Conservation (phyloP, 2,329 filamentous ascomycete genomes). For the Ophiocordyceps camponoti-floridani region DNA sequence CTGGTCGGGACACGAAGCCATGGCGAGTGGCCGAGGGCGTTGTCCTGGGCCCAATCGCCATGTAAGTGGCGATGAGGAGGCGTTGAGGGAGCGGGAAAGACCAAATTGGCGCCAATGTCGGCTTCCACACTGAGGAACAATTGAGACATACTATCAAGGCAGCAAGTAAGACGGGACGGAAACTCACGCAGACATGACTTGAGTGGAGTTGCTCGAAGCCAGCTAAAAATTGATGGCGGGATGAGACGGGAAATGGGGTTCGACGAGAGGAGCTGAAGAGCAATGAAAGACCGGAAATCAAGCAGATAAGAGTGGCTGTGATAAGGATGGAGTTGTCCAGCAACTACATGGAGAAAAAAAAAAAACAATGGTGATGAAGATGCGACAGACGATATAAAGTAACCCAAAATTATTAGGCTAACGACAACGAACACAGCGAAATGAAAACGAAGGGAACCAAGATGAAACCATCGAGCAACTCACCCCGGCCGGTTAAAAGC, state of each 20-base stretch:
- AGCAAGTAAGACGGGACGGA: background rate
- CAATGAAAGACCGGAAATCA: background rate
- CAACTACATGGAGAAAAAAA: background rate
- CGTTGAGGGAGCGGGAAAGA: constrained; percentile 23
- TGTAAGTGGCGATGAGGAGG: constrained; percentile 7
- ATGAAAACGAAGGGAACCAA: no score
- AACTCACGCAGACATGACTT: constrained; percentile 16
- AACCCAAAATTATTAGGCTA: no score
- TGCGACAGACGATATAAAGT: background rate
- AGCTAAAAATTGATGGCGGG: background rate
- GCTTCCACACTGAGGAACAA: constrained; percentile 33
- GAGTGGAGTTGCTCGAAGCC: background rate
- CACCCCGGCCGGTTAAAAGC: no score
- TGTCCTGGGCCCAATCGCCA: background rate
- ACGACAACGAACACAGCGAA: no score
- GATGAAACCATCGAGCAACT: no score
- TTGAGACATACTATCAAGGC: background rate
- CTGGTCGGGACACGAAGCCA: constrained; percentile 34
- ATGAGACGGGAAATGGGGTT: background rate
- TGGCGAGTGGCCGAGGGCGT: constrained; percentile 28
- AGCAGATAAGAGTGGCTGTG: background rate
- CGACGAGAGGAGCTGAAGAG: no score
- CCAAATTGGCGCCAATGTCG: constrained; percentile 44
- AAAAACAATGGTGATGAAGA: background rate
- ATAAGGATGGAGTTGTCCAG: background rate